Evolutionary conservation across 2,329 filamentous ascomycete genomes (phyloP).

Genomic region (Aplosporella prunicola): DNA sequence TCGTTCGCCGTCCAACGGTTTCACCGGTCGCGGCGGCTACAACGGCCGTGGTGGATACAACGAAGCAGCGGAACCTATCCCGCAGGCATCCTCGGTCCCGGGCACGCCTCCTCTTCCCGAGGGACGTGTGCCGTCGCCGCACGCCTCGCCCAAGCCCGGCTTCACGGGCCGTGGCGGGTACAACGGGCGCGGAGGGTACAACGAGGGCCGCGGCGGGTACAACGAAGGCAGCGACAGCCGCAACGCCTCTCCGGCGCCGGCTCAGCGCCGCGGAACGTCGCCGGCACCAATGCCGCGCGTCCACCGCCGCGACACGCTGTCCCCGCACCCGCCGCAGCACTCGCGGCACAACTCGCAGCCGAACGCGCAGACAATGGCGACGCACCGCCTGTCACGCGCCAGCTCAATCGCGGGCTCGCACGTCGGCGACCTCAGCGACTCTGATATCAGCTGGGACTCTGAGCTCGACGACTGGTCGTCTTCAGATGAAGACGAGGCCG

Average conservation of each 20-base stretch:
- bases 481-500: neutral
- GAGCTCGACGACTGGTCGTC: constrained; percentile 26
- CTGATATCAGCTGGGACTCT: constrained; percentile 29
- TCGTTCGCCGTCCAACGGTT: constrained; percentile 9
- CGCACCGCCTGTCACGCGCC: constrained; percentile 15
- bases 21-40: constrained; percentile 21
- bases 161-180: constrained; percentile 23
- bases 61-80: constrained; percentile 15
- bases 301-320: constrained; percentile 28
- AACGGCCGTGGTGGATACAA: constrained; percentile 24
- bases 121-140: constrained; percentile 4
- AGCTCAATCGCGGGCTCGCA: constrained; percentile 18
- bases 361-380: constrained; percentile 18
- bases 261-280: constrained; percentile 16
- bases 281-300: constrained; percentile 17
- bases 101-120: constrained; percentile 6
- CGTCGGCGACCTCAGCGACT: constrained; percentile 24
- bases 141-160: constrained; percentile 14
- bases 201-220: constrained; percentile 24
- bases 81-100: neutral
- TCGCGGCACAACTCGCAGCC: constrained; percentile 24
- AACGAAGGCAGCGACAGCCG: constrained; percentile 24
- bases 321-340: constrained; percentile 22
- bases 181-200: constrained; percentile 15
- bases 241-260: constrained; percentile 15